Conservation (phyloP, 2,329 filamentous ascomycete species). For the Beauveria asiatica region DNA sequence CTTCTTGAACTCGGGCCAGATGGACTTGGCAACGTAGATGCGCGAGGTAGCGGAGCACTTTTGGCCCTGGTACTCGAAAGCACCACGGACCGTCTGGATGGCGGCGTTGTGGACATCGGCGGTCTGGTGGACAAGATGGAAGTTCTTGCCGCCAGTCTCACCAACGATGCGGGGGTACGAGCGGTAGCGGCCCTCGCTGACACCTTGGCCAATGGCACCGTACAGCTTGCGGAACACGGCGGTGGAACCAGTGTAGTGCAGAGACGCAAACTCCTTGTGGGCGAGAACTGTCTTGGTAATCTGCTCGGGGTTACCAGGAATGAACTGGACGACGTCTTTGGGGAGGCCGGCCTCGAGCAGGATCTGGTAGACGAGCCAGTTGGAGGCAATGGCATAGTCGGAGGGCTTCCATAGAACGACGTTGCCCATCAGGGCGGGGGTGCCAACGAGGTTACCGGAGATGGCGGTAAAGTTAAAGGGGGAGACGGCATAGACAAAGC, state of each 20-base stretch:
- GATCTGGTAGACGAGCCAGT: slow-evolving; percentile 85
- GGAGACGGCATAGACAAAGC: slow-evolving; percentile 88
- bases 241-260: slow-evolving; percentile 93
- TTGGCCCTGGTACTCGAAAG: slow-evolving; percentile 86
- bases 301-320: slow-evolving; percentile 78
- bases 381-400: slow-evolving; percentile 77
- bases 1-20: slow-evolving; percentile 64
- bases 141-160: slow-evolving; percentile 92
- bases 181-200: slow-evolving; percentile 72
- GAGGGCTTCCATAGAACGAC: slow-evolving; percentile 98
- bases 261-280: slow-evolving; percentile 75
- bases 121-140: slow-evolving; percentile 70
- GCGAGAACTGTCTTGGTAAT: slow-evolving; percentile 70
- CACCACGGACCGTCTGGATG: slow-evolving; percentile 74
- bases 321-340: slow-evolving; percentile 83
- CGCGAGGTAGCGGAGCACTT: slow-evolving; percentile 84
- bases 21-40: slow-evolving; percentile 66
- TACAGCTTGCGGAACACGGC: slow-evolving; percentile 84
- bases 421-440: slow-evolving; percentile 84
- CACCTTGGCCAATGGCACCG: slow-evolving; percentile 72
- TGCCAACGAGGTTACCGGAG: slow-evolving; percentile 73
- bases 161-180: slow-evolving; percentile 85
- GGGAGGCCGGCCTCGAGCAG: slow-evolving; percentile 86
- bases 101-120: slow-evolving; percentile 74
- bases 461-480: slow-evolving; percentile 98